A percentile compares a stretch with the other conserved stretches of the same genome.
phyloP scores from a whole-genome alignment of 73 alveolate genomes.

The Tetrahymena elliotti region DNA sequence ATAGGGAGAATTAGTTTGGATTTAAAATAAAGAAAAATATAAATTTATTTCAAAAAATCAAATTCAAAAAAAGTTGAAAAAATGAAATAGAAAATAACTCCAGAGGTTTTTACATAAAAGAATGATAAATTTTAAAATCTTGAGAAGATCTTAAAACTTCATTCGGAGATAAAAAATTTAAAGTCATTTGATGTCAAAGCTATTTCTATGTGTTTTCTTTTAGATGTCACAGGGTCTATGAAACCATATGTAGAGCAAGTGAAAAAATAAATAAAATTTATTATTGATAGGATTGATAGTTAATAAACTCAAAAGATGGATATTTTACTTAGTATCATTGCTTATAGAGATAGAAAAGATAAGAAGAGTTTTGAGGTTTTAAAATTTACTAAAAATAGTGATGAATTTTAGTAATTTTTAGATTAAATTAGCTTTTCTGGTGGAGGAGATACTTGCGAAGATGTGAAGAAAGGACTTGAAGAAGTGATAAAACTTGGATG shows the following conservation, averaged over 20 bases:
- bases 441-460: neutral
- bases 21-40: no score
- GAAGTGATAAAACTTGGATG: neutral
- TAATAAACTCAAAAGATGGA: neutral
- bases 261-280: neutral
- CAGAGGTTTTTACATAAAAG: neutral
- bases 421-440: neutral
- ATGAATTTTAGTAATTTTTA: neutral
- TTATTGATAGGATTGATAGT: neutral
- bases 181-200: neutral
- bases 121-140: neutral
- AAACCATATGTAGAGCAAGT: neutral
- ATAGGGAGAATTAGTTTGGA: no score
- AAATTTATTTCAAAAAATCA: no score
- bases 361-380: neutral
- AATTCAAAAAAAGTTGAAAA: no score
- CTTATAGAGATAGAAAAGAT: neutral
- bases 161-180: no score
- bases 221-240: neutral
- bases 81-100: no score
- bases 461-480: neutral
- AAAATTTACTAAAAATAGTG: neutral
- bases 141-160: neutral
- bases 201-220: neutral
- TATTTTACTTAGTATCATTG: neutral